phyloP scores from a whole-genome alignment of 495 filamentous ascomycete species.

The Penicillium argentinense region DNA sequence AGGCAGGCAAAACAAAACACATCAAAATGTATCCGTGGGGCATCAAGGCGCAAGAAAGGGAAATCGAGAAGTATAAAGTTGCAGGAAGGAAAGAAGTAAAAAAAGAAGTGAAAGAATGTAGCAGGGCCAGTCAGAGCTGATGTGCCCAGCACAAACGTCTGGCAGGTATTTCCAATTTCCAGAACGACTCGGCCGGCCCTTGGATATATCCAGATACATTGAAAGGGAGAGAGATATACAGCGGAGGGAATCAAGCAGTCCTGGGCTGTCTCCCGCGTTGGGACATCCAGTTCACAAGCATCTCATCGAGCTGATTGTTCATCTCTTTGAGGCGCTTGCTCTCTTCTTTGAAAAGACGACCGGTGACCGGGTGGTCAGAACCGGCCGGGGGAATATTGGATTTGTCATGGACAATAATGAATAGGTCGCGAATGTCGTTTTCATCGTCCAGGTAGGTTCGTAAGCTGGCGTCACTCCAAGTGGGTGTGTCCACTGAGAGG shows the following conservation, averaged over 20 bases:
- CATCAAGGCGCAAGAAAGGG: slow-evolving; percentile 3
- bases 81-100: not conserved
- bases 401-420: slow-evolving; percentile 90
- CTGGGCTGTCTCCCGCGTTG: slow-evolving; percentile 45
- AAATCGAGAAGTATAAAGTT: not conserved
- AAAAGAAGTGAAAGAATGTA: slow-evolving; percentile 11
- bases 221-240: slow-evolving; percentile 9
- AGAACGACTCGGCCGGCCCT: slow-evolving; percentile 4
- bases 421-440: slow-evolving; percentile 85
- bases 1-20: too few species aligned
- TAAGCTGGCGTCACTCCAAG: slow-evolving; percentile 84
- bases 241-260: slow-evolving; percentile 11
- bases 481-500: slow-evolving; percentile 39
- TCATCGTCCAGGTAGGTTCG: slow-evolving; percentile 89
- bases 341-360: slow-evolving; percentile 78
- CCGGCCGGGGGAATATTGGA: slow-evolving; percentile 72
- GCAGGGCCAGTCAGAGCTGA: slow-evolving; percentile 13
- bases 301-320: slow-evolving; percentile 77
- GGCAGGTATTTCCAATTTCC: slow-evolving; percentile 1
- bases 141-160: slow-evolving; percentile 27
- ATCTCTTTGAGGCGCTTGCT: slow-evolving; percentile 80
- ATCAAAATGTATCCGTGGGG: slow-evolving; percentile 5
- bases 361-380: slow-evolving; percentile 80
- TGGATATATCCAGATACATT: slow-evolving; percentile 17
- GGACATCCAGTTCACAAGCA: slow-evolving; percentile 80